Evolutionary conservation across 1,139 yeast species (phyloP), one percentile per base, ranked within the genome.

Genomic region (Lodderomyces beijingensis): DNA sequence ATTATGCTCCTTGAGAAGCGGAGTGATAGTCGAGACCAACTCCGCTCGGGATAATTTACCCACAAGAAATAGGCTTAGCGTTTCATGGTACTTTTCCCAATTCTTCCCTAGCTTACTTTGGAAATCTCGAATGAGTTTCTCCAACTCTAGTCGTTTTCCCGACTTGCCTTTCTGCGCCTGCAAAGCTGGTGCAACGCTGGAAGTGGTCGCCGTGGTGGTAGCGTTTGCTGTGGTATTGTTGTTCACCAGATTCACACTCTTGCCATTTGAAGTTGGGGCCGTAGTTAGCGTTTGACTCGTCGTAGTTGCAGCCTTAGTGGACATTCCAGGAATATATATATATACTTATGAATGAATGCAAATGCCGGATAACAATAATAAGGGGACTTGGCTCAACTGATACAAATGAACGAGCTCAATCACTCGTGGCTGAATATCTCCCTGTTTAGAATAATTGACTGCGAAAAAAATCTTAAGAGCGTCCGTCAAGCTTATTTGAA

Each of bases 41-140:
- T 91, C 98, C 21, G 60, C 58, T 39, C 96, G 70, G 4, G 95
- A 83, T 15, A 88, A 62, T 50, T 79, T 80, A 4, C 95, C 96
- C 32, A 85, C 73, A 25, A 89, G 66, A 46, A 86, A 89, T 34
- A 75, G 62, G 39, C 93, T 79, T 24, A 89, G 69, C 5, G 86
- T 70, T 40, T 81, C 85, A 43, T 94, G 91, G 55, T 89, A 89
- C 39, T 74, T 74, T 44, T 83, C 91, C 98, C 98, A 89, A 40
- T 76, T 71, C 37, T 66, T 62, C 0, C 96, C 96, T 37, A 89
- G 56, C 38, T 71, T 66, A 35, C 69, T 68, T 42, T 85, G 91
- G 42, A 89, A 76, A 39, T 83, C 89, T 31, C 75, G 69, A 51
- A 89, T 86, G 40, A 87, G 66, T 2, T 63, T 56, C 45, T 85